Evolutionary conservation across 1,284 basidiomycete genomes (phyloP), one percentile per base, ranked within the genome.

Genomic region (Phellinidium pouzarii): DNA sequence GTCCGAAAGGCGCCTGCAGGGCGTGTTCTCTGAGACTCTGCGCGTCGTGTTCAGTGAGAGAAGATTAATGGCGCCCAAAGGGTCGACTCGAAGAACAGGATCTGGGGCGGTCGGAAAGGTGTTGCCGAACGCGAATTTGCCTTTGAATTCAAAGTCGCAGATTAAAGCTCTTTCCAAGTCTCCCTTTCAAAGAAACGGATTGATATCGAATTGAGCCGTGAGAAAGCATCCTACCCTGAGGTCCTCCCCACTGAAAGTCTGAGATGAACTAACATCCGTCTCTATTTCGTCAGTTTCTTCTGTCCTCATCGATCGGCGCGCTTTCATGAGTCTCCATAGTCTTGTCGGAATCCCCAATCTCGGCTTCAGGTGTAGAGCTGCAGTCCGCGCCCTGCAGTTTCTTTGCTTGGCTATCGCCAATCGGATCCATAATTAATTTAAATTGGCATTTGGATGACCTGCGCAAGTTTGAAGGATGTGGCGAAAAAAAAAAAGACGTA

Each of bases 1-100:
- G 61, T 4, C 71, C 71, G 58, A 68, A 73, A 1, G 73, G 71
- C 3, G 74, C 69, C 50, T 68, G 68, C 23, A 53, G 9, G 14
- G 68, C 59, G 14, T 55, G 44, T 2, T 57, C 58, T 26, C 67
- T 69, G 38, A 75, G 65, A 2, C 61, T 52, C 22, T 64, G 61
- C 0, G 71, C 73, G 43, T 73, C 72, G 9, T 66, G 61, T 40
- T 61, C 57, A 38, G 60, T 66, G 3, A 76, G 62, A 6, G 74
- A 72, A 7, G 74, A 63, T 71, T 70, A 25, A 75, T 51, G 2
- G 46, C 7, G 4, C 66, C 65, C 7, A 64, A 25, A 23, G 55
- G 60, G 1, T 59, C 55, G 8, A 67, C 48, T 11, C 37, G 46
- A 9, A 68, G 51, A 20, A 36, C 44, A 12, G 66, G 66, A 59